These are phyloP conservation scores for Juglanconis sp. DNA, from an alignment of 2,329 filamentous ascomycete genomes.

Conservation along the genomic window DNA sequence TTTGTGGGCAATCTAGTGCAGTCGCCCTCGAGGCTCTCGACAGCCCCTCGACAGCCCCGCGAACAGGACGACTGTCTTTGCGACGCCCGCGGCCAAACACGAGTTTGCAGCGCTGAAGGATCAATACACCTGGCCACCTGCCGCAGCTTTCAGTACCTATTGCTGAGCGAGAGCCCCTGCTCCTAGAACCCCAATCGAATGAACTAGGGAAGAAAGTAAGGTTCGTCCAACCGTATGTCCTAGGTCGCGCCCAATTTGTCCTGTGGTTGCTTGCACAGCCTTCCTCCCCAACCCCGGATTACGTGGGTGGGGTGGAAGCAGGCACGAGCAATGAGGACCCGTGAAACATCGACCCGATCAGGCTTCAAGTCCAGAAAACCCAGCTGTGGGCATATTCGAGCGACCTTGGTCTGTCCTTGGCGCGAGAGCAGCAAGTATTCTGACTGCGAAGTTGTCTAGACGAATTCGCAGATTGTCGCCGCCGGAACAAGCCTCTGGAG, in stretches of 20 bases:
- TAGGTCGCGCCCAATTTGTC: neutral
- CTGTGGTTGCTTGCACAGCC: slow-evolving; percentile 3
- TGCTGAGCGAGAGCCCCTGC: neutral
- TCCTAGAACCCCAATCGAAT: neutral
- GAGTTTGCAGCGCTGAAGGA: neutral
- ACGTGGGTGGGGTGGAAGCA: neutral
- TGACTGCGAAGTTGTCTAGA: too few species aligned
- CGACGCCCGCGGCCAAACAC: neutral
- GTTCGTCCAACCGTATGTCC: neutral
- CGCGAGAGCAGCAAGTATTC: too few species aligned
- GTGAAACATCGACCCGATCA: neutral
- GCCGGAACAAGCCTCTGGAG: too few species aligned
- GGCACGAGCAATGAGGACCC: neutral
- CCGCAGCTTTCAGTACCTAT: neutral
- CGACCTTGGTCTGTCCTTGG: too few species aligned
- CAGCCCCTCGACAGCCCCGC: neutral
- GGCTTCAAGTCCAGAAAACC: neutral
- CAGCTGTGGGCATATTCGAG: too few species aligned
- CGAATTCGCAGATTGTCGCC: too few species aligned
- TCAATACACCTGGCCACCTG: neutral
- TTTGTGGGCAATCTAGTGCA: neutral
- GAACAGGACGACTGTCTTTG: neutral
- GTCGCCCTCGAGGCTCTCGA: neutral
- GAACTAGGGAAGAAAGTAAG: neutral
- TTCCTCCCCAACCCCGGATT: slow-evolving; percentile 1